A percentile compares a stretch with the other conserved stretches of the same genome.
Evolutionary conservation across 495 filamentous ascomycete genomes (phyloP).

Genomic region (Aspergillus sparsus): DNA sequence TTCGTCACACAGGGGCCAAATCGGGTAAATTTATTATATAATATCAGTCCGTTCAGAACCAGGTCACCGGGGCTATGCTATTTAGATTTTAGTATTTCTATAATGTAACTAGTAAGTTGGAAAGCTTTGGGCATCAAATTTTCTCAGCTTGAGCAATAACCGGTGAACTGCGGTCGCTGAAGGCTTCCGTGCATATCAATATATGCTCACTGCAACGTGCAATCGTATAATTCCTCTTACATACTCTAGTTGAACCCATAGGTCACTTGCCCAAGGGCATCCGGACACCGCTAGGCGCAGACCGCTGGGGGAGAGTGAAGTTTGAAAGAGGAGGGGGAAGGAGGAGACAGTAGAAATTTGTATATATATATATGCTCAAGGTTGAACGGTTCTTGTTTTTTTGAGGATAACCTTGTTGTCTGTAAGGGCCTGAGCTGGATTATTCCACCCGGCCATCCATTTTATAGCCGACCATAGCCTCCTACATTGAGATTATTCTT

Average conservation of each 20-base stretch:
- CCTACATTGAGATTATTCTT: neutral
- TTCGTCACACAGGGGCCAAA: neutral
- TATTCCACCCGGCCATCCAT: neutral
- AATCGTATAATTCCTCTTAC: neutral
- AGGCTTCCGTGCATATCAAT: neutral
- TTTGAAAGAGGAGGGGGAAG: neutral
- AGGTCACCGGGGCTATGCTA: neutral
- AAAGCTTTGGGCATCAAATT: neutral
- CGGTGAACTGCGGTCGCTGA: neutral
- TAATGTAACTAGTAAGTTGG: neutral
- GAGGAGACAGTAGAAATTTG: neutral
- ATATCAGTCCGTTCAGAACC: neutral
- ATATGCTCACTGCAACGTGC: neutral
- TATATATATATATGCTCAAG: neutral
- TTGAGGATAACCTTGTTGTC: neutral
- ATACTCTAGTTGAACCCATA: neutral
- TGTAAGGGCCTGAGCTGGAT: neutral
- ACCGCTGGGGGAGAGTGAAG: neutral
- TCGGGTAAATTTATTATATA: slow-evolving; percentile 3
- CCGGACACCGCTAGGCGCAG: slow-evolving; percentile 4
- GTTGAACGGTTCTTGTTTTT: neutral
- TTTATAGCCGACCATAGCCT: neutral
- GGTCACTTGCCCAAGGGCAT: neutral
- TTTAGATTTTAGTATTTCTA: neutral
- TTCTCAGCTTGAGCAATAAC: neutral